Conservation (phyloP, 352 stramenopile genomes). For the Phytophthora niederhauseri region DNA sequence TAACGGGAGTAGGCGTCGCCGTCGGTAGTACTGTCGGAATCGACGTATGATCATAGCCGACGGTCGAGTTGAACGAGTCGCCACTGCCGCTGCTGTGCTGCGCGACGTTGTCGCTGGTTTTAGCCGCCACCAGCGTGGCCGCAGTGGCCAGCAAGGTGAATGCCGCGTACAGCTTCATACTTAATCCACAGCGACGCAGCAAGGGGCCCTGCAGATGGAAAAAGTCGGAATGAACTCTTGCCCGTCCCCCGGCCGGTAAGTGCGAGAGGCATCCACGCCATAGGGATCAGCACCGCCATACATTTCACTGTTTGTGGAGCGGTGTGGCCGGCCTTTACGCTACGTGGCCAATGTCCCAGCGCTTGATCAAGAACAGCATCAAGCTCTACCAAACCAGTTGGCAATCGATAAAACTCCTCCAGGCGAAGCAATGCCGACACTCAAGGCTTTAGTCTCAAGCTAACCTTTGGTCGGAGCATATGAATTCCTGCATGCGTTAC, state of each 20-base stretch:
- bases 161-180: constrained; percentile 23
- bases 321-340: background rate
- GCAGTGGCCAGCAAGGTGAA: constrained; percentile 16
- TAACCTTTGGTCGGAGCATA: background rate
- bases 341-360: background rate
- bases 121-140: constrained; percentile 7
- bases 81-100: constrained; percentile 9
- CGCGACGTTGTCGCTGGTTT: constrained; percentile 10
- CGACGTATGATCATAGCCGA: constrained; percentile 4
- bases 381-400: constrained; percentile 1
- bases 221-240: constrained; percentile 16
- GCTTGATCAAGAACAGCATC: background rate
- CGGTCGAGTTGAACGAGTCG: constrained; percentile 8
- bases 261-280: background rate
- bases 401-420: background rate
- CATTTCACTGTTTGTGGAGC: background rate
- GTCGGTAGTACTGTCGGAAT: constrained; percentile 15
- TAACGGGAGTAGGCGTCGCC: constrained; percentile 20
- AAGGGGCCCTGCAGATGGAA: background rate
- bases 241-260: background rate
- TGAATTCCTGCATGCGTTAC: background rate
- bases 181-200: background rate
- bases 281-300: constrained; percentile 4
- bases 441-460: too few relatives aligned
- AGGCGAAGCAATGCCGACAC: background rate